Base-by-base conservation (phyloP, 2,329 filamentous ascomycete genomes). In the Cladophialophora immunda region DNA sequence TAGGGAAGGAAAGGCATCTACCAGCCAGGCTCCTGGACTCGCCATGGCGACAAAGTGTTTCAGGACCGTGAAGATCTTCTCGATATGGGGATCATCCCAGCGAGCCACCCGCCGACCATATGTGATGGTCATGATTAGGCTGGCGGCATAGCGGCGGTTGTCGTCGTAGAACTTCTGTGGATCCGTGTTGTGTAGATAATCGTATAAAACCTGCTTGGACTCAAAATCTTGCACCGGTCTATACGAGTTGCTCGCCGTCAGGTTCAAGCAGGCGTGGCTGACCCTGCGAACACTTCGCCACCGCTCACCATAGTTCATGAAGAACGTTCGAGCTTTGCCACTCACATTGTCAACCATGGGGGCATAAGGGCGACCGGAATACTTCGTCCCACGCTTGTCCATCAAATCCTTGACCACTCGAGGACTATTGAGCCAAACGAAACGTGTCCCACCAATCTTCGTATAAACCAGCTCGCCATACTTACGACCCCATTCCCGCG, bases 141-240 rank as follows among this genome's bases (percentile, higher is more conserved):
- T 82, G 54, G 80, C 82, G 2, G 81, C 79, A 67, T 84, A 86
- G 30, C 83, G 78, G 9, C 81, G 76, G 25, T 85, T 77, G 58
- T 84, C 80, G 11, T 81, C 73, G 7, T 79, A 62, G 55, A 83
- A 84, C 0, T 53, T 53, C 22, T 25, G n/a, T 22, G 47, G 47
- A 53, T 79, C 70, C 0, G 83, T 83, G 4, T 74, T 65, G 0
- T 82, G 78, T 2, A 87, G 69, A n/a, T 88, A 74, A 4, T 83
- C 82, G 50, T 76, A 65, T 67, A 86, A 75, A 83, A 88, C 83
- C 56, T 83, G 80, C 71, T 83, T 85, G 73, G 82, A 85, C 72
- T 88, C 85, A 2, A 87, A 77, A 54, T 83, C 80, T 69, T 87
- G 85, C 68, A 87, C 87, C 1, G 82, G 80, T 2, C 86, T 78